Conservation (phyloP, 164 flowering plant genomes). For the Dillenia suffruticosa region DNA sequence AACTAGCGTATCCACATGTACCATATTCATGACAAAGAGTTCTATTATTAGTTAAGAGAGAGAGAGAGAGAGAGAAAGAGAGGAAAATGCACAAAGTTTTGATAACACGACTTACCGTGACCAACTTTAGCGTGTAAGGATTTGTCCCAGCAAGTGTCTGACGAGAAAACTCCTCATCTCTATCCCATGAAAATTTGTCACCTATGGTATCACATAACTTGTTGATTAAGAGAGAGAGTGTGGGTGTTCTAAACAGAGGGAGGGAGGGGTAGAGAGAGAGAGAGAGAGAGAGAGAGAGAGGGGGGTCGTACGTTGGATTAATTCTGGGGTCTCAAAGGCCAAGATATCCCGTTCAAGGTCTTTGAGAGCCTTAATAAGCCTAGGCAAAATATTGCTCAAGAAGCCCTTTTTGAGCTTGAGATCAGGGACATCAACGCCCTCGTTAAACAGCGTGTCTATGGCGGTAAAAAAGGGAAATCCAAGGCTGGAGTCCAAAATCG, state of each 20-base stretch:
- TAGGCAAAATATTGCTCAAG: neutral
- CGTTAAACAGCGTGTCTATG: slow-evolving; percentile 13
- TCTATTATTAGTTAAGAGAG: too few species aligned
- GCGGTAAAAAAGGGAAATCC: slow-evolving; percentile 18
- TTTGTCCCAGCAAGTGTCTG: slow-evolving; percentile 51
- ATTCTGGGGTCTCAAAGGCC: slow-evolving; percentile 15
- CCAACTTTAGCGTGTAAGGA: slow-evolving; percentile 29
- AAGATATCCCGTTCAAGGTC: slow-evolving; percentile 6
- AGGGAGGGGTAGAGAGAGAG: neutral
- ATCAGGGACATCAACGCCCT: slow-evolving; percentile 7
- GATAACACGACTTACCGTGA: slow-evolving; percentile 20
- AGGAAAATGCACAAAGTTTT: neutral
- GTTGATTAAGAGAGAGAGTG: too few species aligned
- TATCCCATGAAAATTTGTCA: slow-evolving; percentile 24
- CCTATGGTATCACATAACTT: slow-evolving; percentile 9
- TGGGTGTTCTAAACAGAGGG: too few species aligned
- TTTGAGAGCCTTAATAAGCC: slow-evolving; percentile 1
- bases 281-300: neutral
- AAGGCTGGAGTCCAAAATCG: neutral
- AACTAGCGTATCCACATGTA: too few species aligned
- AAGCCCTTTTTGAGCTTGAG: neutral
- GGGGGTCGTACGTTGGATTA: neutral
- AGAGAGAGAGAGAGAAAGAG: neutral
- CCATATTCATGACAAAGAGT: neutral
- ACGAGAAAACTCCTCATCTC: slow-evolving; percentile 33